phyloP scores from a whole-genome alignment of 2,329 filamentous ascomycete species.

The Trichophyton schoenleinii region DNA sequence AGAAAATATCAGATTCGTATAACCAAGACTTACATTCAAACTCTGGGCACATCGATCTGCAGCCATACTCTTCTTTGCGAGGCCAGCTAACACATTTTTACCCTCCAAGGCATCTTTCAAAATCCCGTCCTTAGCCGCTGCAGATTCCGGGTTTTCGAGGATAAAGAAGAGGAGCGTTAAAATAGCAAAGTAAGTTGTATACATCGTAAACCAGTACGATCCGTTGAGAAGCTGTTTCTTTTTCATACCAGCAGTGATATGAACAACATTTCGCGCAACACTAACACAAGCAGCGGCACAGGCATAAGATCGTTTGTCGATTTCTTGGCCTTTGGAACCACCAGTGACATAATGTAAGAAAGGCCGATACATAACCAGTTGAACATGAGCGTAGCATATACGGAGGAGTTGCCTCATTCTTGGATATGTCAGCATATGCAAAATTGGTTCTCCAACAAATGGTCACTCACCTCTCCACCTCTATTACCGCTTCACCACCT shows the following conservation, averaged over 20 bases:
- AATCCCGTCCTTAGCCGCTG: conserved; percentile 55
- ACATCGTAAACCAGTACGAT: conserved; percentile 57
- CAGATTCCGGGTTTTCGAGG: conserved; percentile 50
- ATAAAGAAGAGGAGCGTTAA: conserved; percentile 52
- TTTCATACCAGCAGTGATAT: conserved; percentile 54
- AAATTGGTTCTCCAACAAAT: conserved; percentile 7
- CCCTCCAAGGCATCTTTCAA: conserved; percentile 75
- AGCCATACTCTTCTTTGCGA: conserved; percentile 74
- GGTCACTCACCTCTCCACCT: conserved; percentile 59
- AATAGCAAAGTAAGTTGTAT: conserved; percentile 56
- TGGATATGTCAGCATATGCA: background rate
- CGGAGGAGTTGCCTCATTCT: conserved; percentile 49
- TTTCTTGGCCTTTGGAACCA: conserved; percentile 36
- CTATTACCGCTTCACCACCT: conserved; percentile 59
- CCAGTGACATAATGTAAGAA: conserved; percentile 53
- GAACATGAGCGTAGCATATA: conserved; percentile 51
- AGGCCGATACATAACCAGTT: conserved; percentile 52
- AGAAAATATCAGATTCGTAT: background rate
- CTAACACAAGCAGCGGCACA: conserved; percentile 55
- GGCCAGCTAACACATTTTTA: conserved; percentile 63
- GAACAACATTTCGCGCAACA: conserved; percentile 53
- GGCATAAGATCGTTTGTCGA: conserved; percentile 52
- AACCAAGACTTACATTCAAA: conserved; percentile 49
- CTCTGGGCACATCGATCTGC: conserved; percentile 74
- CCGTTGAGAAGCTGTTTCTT: conserved; percentile 48